phyloP scores from a whole-genome alignment of 805 yeast genomes.

The Monosporozyma servazzii region DNA sequence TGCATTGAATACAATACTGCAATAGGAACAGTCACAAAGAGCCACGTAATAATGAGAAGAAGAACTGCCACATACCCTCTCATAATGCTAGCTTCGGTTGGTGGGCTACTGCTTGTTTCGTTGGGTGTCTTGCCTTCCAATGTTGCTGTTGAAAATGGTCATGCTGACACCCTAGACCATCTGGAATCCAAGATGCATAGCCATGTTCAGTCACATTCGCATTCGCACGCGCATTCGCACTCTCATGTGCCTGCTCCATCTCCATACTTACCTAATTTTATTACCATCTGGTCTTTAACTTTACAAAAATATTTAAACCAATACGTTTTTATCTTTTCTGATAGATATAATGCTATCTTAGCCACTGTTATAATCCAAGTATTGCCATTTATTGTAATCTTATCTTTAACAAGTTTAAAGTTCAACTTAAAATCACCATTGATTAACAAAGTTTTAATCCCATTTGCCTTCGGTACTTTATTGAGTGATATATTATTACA shows the following conservation, averaged over 20 bases:
- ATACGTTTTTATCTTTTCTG: slow-evolving; percentile 21
- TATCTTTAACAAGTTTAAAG: neutral
- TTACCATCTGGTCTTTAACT: neutral
- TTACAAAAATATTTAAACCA: slow-evolving; percentile 6
- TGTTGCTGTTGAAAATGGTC: neutral
- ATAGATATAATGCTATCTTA: slow-evolving; percentile 52
- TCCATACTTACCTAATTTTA: slow-evolving; percentile 1
- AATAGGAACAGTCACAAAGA: neutral
- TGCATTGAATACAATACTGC: neutral
- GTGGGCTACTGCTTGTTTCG: neutral
- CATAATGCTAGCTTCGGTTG: neutral
- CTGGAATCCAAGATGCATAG: neutral
- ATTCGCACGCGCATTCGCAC: neutral
- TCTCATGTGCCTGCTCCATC: slow-evolving; percentile 1
- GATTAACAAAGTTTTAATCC: slow-evolving; percentile 35
- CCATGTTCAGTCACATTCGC: neutral
- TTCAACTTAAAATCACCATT: neutral
- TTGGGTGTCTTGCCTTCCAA: neutral
- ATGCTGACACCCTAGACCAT: neutral
- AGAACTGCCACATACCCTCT: neutral
- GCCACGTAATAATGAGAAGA: neutral
- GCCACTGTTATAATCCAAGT: slow-evolving; percentile 60
- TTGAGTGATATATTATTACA: slow-evolving; percentile 70
- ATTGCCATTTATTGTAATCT: slow-evolving; percentile 50
- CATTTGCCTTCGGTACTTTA: slow-evolving; percentile 71